phyloP scores from a whole-genome alignment of 2,329 filamentous ascomycete species.

The Cadophora luteo-olivacea region DNA sequence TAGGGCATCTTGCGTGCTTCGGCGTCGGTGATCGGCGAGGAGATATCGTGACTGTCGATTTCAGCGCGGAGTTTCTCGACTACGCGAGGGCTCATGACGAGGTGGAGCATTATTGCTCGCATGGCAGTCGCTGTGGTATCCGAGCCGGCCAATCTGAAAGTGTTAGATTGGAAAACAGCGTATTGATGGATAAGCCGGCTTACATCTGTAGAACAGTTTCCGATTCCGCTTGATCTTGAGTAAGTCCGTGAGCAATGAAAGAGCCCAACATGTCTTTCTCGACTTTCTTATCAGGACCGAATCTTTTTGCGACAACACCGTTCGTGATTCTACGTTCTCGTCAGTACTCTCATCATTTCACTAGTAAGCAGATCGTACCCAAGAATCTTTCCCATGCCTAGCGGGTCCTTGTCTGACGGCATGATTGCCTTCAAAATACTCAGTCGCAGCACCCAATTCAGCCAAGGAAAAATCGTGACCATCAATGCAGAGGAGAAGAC shows the following conservation, averaged over 20 bases:
- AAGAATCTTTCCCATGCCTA: conserved; percentile 52
- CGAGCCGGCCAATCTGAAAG: conserved; percentile 55
- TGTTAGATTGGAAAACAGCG: too few relatives aligned
- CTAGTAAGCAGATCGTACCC: conserved; percentile 46
- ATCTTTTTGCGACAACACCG: conserved; percentile 53
- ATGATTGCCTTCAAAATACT: conserved; percentile 18
- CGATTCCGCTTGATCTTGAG: conserved; percentile 31
- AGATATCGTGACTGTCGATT: conserved; percentile 18
- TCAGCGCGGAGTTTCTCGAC: conserved; percentile 29
- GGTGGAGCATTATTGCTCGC: conserved; percentile 38
- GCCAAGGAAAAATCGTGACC: conserved; percentile 22
- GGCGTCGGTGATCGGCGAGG: conserved; percentile 17
- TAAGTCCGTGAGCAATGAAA: conserved; percentile 45
- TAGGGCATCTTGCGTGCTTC: conserved; percentile 48
- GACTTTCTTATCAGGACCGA: conserved; percentile 50
- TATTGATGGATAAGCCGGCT: too few relatives aligned
- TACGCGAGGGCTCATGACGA: conserved; percentile 32
- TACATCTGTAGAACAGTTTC: conserved; percentile 37
- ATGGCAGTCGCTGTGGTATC: conserved; percentile 64
- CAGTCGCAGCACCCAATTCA: conserved; percentile 15
- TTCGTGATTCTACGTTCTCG: conserved; percentile 45
- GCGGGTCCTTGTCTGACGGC: conserved; percentile 38
- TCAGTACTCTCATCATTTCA: conserved; percentile 19
- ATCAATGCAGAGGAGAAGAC: conserved; percentile 16
- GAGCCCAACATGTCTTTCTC: conserved; percentile 60